Evolutionary conservation across 371 early-diverging fungal genomes (phyloP), one percentile per base, ranked within the genome.

Genomic region (Synchytrium microbalum): DNA sequence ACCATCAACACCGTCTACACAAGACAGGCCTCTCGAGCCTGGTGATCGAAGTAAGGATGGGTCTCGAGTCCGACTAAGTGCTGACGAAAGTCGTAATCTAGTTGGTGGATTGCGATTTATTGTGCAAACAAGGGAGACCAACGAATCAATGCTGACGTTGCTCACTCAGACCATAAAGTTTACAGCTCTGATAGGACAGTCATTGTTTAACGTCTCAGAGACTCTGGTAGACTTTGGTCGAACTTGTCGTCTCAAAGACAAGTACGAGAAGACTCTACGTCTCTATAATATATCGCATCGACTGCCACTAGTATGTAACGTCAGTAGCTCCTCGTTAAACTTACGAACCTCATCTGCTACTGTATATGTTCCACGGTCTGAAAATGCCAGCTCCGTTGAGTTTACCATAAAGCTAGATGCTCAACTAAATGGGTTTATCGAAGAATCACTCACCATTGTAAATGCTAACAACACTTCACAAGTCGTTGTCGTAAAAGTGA

Each of bases 41-140:
- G 46, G 46, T 38, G 46, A 38, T 38, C 46, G 46, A 38, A 38
- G 46, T 19, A 38, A 38, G 19, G 46, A 38, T 38, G 19, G 19
- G 5, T 38, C 46, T 5, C 46, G 46, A 38, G 46, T 38, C 19
- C 5, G 46, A 38, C 46, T 38, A 10, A 38, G 46, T 38, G 77
- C 73, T 23, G 82, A 78, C 25, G 88, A 89, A 51, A 84, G 83
- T 51, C 82, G 91, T 31, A 84, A 81, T 29, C 76, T 91, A 46
- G 86, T 91, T 16, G 93, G 93, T 60, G 93, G 92, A 26, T 82
- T 93, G 63, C 82, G 84, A 64, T 92, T 92, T 63, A 71, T 84
- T 0, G 77, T 87, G 0, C 82, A 69, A 62, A 73, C 79, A 19
- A 77, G 79, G 26, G 82, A 87, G n/a, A 55, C 46, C 23, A n/a